A percentile compares a stretch with the other conserved stretches of the same genome.
Evolutionary conservation across 2,329 filamentous ascomycete species (phyloP).

Genomic region (Trichophyton verrucosum): DNA sequence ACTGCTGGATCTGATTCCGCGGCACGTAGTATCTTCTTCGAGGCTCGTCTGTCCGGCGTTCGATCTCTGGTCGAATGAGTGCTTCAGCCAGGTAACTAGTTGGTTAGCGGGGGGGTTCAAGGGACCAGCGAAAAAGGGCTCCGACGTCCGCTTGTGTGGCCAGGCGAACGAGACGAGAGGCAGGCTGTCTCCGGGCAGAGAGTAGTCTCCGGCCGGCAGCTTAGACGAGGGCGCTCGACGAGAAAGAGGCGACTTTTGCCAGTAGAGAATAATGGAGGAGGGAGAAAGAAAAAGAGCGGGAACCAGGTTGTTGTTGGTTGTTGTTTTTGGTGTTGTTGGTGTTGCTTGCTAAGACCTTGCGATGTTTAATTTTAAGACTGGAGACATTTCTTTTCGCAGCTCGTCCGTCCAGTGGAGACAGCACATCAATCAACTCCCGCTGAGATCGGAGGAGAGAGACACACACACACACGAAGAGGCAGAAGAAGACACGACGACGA

Average conservation of each 20-base stretch:
- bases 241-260: neutral
- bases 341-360: neutral
- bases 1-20: neutral
- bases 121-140: neutral
- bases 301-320: too few relatives aligned
- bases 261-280: too few relatives aligned
- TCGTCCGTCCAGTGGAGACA: neutral
- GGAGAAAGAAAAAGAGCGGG: too few relatives aligned
- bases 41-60: neutral
- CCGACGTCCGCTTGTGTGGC: neutral
- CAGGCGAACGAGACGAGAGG: neutral
- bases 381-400: neutral
- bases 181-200: neutral
- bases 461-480: neutral
- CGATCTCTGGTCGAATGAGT: neutral
- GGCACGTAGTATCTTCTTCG: neutral
- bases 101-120: neutral
- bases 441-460: too few relatives aligned
- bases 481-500: neutral
- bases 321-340: neutral
- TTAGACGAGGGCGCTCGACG: neutral
- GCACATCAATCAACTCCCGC: neutral
- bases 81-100: neutral
- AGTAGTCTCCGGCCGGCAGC: neutral
- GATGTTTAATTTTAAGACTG: too few relatives aligned